These are phyloP conservation scores for Colletotrichum tofieldiae DNA, from an alignment of 2,329 filamentous ascomycete genomes.

Conservation along the genomic window DNA sequence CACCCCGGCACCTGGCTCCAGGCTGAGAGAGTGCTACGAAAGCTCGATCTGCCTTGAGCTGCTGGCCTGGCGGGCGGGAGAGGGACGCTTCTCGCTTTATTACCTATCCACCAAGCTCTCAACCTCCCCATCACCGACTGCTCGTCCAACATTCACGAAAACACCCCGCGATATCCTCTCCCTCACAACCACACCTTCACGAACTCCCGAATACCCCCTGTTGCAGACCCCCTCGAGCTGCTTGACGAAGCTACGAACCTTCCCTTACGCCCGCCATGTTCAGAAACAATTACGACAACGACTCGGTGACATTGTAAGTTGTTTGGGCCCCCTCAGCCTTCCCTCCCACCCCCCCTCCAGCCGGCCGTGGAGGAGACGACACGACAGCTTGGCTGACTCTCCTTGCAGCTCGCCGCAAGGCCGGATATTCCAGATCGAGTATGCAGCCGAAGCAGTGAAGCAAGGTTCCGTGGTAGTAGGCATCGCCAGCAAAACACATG, in stretches of 20 bases:
- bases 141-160: constrained; percentile 40
- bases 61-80: constrained; percentile 32
- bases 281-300: constrained; percentile 99
- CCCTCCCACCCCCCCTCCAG: constrained; percentile 19
- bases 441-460: constrained; percentile 98
- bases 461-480: constrained; percentile 98
- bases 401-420: constrained; percentile 91
- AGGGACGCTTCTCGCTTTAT: constrained; percentile 25
- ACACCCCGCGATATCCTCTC: constrained; percentile 33
- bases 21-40: constrained; percentile 47
- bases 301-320: constrained; percentile 97
- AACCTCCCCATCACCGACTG: constrained; percentile 32
- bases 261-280: constrained; percentile 76
- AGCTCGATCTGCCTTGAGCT: constrained; percentile 52
- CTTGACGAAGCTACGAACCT: constrained; percentile 42
- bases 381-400: constrained; percentile 10
- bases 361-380: not conserved
- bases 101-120: constrained; percentile 38
- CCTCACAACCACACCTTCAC: constrained; percentile 11
- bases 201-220: constrained; percentile 7
- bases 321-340: constrained; percentile 35
- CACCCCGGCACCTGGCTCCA: constrained; percentile 44
- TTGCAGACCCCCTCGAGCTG: constrained; percentile 14
- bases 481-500: constrained; percentile 97
- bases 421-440: constrained; percentile 99